Conservation (phyloP, 2,329 filamentous ascomycete species). For the Talaromyces rugulosus region DNA sequence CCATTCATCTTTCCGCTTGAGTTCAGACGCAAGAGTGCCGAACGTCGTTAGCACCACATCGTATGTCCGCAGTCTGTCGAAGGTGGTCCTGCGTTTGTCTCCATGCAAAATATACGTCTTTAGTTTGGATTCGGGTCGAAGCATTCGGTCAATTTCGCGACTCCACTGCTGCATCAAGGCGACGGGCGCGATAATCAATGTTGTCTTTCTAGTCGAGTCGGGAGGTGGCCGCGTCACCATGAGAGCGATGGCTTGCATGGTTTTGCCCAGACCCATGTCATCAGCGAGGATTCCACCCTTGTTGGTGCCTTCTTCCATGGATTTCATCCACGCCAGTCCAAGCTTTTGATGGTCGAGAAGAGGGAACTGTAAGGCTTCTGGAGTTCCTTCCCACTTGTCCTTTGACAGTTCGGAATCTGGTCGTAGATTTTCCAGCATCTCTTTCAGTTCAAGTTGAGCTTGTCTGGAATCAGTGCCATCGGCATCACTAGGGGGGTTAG, state of each 20-base stretch:
- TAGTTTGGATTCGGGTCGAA: constrained; percentile 57
- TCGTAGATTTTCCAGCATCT: constrained; percentile 67
- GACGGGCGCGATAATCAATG: constrained; percentile 76
- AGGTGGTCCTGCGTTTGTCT: constrained; percentile 53
- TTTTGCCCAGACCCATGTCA: constrained; percentile 82
- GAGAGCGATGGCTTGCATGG: constrained; percentile 74
- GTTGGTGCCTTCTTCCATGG: constrained; percentile 65
- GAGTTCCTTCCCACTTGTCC: constrained; percentile 64
- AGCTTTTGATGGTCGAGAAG: constrained; percentile 81
- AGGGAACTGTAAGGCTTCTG: constrained; percentile 61
- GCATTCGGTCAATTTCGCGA: constrained; percentile 68
- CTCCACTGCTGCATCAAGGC: constrained; percentile 81
- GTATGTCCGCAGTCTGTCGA: constrained; percentile 58
- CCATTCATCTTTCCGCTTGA: constrained; percentile 56
- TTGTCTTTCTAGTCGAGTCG: constrained; percentile 62
- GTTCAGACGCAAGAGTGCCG: constrained; percentile 64
- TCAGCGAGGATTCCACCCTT: constrained; percentile 75
- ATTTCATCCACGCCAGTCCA: constrained; percentile 70
- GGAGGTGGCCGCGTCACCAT: constrained; percentile 65
- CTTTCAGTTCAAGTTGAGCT: constrained; percentile 63
- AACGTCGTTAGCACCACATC: constrained; percentile 79
- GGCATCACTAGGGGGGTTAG: constrained; percentile 17
- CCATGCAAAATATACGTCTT: constrained; percentile 68
- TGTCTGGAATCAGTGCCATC: constrained; percentile 44
- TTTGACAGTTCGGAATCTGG: constrained; percentile 64